Conservation (phyloP, 768 basidiomycete genomes). For the Sarcodon aspratus region DNA sequence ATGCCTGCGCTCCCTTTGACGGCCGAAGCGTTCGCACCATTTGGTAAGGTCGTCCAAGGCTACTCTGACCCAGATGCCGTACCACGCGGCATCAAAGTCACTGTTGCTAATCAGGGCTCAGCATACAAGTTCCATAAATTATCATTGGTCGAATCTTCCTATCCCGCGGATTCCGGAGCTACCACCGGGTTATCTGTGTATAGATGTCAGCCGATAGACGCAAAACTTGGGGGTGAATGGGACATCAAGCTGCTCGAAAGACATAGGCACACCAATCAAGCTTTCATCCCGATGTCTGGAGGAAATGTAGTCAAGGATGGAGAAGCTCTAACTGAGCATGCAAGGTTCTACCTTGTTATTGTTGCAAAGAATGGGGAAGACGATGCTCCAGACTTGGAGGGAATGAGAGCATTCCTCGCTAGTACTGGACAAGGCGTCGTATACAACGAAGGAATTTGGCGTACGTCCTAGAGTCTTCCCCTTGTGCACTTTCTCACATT, state of each 20-base stretch:
- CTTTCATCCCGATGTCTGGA: constrained; percentile 87
- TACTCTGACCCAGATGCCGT: constrained; percentile 57
- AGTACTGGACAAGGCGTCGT: constrained; percentile 74
- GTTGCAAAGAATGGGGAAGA: constrained; percentile 73
- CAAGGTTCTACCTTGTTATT: constrained; percentile 65
- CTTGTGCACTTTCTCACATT: neutral
- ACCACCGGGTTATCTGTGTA: constrained; percentile 74
- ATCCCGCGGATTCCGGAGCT: constrained; percentile 45
- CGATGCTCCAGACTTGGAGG: constrained; percentile 66
- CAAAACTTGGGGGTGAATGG: constrained; percentile 34
- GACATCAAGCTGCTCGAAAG: constrained; percentile 73
- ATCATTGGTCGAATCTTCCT: constrained; percentile 54
- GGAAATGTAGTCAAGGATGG: constrained; percentile 22
- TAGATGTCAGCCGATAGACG: constrained; percentile 54
- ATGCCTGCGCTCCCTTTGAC: constrained; percentile 66
- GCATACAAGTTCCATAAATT: constrained; percentile 93
- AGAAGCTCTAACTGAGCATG: constrained; percentile 36
- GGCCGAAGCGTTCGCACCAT: constrained; percentile 76
- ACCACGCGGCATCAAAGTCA: constrained; percentile 55
- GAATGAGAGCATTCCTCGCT: constrained; percentile 74
- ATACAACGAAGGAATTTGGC: constrained; percentile 82
- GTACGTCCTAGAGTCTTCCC: constrained; percentile 37
- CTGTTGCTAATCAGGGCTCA: constrained; percentile 80
- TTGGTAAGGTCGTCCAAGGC: constrained; percentile 87
- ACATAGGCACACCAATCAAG: constrained; percentile 83